phyloP scores from a whole-genome alignment of 192 early-diverging fungal species.

The Linderina pennispora region DNA sequence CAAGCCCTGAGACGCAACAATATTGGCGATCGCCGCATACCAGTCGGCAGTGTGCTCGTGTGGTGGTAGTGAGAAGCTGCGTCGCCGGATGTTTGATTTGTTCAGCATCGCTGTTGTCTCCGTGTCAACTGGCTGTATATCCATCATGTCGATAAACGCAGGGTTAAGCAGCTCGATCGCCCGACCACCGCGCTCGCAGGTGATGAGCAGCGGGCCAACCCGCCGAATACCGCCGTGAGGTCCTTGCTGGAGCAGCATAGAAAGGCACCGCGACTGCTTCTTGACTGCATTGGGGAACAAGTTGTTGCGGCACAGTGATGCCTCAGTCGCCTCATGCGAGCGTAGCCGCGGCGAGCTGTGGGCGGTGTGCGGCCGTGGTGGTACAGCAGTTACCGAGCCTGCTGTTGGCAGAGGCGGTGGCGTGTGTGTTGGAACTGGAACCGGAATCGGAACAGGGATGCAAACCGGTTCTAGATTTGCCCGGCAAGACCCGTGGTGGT shows the following conservation, averaged over 20 bases:
- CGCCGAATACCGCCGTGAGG: slow-evolving; percentile 46
- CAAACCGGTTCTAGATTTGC: no score
- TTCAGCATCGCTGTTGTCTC: slow-evolving; percentile 26
- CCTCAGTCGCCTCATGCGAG: slow-evolving; percentile 12
- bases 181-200: slow-evolving; percentile 32
- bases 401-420: no score
- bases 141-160: slow-evolving; percentile 46
- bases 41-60: slow-evolving; percentile 17
- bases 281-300: slow-evolving; percentile 43
- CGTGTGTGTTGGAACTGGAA: no score
- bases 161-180: slow-evolving; percentile 35
- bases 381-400: no score
- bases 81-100: slow-evolving; percentile 33
- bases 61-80: slow-evolving; percentile 36
- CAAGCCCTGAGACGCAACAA: slow-evolving; percentile 7
- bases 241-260: slow-evolving; percentile 42
- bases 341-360: neutral
- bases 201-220: slow-evolving; percentile 39
- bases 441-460: no score
- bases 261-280: slow-evolving; percentile 44
- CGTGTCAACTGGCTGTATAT: slow-evolving; percentile 40
- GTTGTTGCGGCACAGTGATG: slow-evolving; percentile 28
- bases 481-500: slow-evolving; percentile 1
- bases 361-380: slow-evolving; percentile 1
- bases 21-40: slow-evolving; percentile 15